Evolutionary conservation across 805 yeast species (phyloP), one percentile per base, ranked within the genome.

Genomic region (Saccharomycopsis sp.): DNA sequence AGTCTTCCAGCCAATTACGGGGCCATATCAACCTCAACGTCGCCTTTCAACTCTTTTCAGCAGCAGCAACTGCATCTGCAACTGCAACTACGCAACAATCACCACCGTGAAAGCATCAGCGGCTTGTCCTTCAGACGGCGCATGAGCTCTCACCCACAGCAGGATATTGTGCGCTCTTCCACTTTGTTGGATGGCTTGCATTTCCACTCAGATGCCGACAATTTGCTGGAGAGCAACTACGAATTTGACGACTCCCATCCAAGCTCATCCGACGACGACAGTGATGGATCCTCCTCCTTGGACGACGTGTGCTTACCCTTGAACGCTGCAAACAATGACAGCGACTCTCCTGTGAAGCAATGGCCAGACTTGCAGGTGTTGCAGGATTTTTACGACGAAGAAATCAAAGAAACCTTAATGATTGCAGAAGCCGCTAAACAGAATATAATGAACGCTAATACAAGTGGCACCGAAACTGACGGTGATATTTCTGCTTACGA

Each of bases 291-390:
- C 30, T 78, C 94, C 0, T 83, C 95, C 1, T 62, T 89, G 44
- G 88, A 81, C 55, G 98, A 89, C 60, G 98, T 89, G 19, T 89
- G 96, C 54, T 76, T 86, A 58, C 95, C 95, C 0, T 67, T 87
- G 29, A 87, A 80, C 48, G 74, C 72, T 34, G n/a, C n/a, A n/a
- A n/a, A n/a, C n/a, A n/a, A n/a, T n/a, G 54, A 53, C 12, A 18
- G 38, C 4, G 35, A 26, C 27, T 35, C 41, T 4, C 55, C 52
- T 17, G 58, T 18, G 7, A 44, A 36, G 16, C 25, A 37, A 9
- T 89, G 97, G 97, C 98, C 97, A 1, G 96, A 92, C 54, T 64
- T 85, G 13, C 54, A 64, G 22, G 75, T 84, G 0, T 63, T 89
- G 48, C 80, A 78, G 49, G 95, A 87, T 47, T 92, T 78, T 59